Base-by-base conservation (phyloP, 768 basidiomycete species). In the Daedalea quercina region DNA sequence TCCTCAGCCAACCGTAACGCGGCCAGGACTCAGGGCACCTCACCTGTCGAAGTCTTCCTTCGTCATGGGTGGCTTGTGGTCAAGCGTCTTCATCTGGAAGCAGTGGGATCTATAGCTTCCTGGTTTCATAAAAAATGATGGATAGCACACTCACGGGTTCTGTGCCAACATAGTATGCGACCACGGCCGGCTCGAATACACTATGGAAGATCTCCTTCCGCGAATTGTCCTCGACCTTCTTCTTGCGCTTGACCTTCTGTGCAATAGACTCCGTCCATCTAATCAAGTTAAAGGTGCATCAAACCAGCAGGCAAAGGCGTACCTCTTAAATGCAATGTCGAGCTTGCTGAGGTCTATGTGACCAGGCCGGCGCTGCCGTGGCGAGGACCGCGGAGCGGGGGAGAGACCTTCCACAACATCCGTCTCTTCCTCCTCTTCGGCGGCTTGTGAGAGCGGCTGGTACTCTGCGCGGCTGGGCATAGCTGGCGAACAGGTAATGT, bases 261-360 rank as follows among this genome's bases (percentile, higher is more conserved):
- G 90, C 85, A 59, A 93, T 91, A 50, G 85, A 86, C 60, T 87
- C 82, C 12, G 90, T 92, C 90, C 90, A 93, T 64, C 87, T 88
- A 31, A 31, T 52, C 8, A 15, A 28, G 44, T 45, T 22, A 3
- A 49, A 20, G 7, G 12, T 47, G 12, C 25, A 40, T 28, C 23
- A 37, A 26, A 54, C 20, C 15, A 22, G 43, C n/a, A 4, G 15
- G 37, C 15, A 15, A 40, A 7, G 17, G 41, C 72, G 40, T 45
- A 83, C 84, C 87, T 77, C 69, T 91, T 91, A 73, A 92, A 92
- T 6, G 90, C 90, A 63, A 75, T 80, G 64, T 92, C 90, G 53
- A 92, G 65, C 62, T 88, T 88, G 37, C 80, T 77, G 53, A 92
- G 70, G 75, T 92, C 90, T 62, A 92, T 87, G 61, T 79, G 81